Evolutionary conservation across 1,284 basidiomycete species (phyloP).

Genomic region (Schizopora paradoxa): DNA sequence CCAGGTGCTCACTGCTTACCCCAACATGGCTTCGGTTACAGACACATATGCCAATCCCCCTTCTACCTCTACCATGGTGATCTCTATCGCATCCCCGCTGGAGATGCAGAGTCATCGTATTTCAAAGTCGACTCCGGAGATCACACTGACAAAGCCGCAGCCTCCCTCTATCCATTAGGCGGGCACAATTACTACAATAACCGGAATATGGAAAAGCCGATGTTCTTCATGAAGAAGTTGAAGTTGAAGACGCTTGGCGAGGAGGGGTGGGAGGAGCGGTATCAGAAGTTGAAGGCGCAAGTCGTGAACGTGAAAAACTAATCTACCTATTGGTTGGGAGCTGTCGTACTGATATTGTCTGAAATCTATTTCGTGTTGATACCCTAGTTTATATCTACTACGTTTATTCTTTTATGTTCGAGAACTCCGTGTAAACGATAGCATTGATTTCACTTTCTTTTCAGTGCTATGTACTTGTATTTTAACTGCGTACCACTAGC

Average conservation of each 20-base stretch:
- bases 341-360: no score
- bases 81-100: constrained; percentile 40
- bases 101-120: constrained; percentile 40
- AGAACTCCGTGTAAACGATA: no score
- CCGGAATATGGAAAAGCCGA: constrained; percentile 42
- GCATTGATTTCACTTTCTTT: no score
- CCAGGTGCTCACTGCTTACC: constrained; percentile 50
- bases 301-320: constrained; percentile 10
- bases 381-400: neutral
- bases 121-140: constrained; percentile 33
- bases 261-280: constrained; percentile 29
- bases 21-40: constrained; percentile 43
- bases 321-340: neutral
- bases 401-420: no score
- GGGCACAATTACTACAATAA: constrained; percentile 59
- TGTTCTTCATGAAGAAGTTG: constrained; percentile 41
- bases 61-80: constrained; percentile 42
- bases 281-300: constrained; percentile 16
- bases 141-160: constrained; percentile 18
- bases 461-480: no score
- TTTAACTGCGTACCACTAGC: no score
- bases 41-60: constrained; percentile 42
- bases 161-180: constrained; percentile 33
- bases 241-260: constrained; percentile 30
- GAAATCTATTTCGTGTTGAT: no score